A percentile compares a stretch with the other conserved stretches of the same genome.
These are phyloP conservation scores for Solanum hybrid DNA, from an alignment of 305 asterid genomes.

Conservation along the genomic window DNA sequence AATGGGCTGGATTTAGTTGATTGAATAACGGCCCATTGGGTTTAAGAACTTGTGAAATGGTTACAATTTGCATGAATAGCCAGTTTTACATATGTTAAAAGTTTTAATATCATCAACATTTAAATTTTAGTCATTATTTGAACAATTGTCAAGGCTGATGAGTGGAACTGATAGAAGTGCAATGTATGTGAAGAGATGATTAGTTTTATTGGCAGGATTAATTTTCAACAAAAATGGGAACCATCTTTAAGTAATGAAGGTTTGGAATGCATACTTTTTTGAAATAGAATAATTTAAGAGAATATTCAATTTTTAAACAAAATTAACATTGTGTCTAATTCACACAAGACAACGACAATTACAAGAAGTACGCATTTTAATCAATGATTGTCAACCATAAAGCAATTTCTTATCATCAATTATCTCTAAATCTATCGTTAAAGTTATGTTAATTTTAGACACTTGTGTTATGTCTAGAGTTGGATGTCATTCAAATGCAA, in stretches of 20 bases:
- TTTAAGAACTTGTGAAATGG: not conserved
- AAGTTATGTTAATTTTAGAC: too few species aligned
- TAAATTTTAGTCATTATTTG: accelerated
- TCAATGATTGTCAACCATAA: not conserved
- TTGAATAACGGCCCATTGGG: not conserved
- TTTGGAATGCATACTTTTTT: not conserved
- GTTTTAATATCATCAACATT: not conserved
- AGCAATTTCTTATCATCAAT: too few species aligned
- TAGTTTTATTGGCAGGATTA: not conserved
- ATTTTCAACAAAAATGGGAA: not conserved
- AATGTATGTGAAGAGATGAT: not conserved
- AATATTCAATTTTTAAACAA: too few species aligned
- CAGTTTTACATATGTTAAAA: too few species aligned
- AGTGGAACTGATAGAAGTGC: not conserved
- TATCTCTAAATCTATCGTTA: too few species aligned
- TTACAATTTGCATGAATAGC: not conserved
- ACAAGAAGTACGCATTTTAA: not conserved
- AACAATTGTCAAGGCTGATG: not conserved
- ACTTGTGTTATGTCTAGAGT: not conserved
- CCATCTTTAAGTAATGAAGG: not conserved
- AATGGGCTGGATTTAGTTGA: not conserved
- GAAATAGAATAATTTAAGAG: not conserved
- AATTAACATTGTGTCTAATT: not conserved
- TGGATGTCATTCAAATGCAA: not conserved
- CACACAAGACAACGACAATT: not conserved